These are phyloP conservation scores for Pichia scutulata DNA, from an alignment of 805 yeast genomes.

Conservation along the genomic window DNA sequence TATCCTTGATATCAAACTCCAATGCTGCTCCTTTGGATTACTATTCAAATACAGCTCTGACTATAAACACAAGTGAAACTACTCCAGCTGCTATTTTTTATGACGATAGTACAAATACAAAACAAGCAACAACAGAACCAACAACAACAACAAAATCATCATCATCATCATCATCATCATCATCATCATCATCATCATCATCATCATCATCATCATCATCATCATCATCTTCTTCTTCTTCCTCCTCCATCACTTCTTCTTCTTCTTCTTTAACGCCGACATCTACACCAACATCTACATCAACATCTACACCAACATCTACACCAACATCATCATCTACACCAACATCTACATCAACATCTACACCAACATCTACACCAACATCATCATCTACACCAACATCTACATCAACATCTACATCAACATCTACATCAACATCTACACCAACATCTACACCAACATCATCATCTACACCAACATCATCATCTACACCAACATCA, in stretches of 20 bases:
- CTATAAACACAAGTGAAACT: neutral
- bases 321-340: neutral
- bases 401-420: too few relatives aligned
- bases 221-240: neutral
- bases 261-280: neutral
- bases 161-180: neutral
- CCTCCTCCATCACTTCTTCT: neutral
- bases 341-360: too few relatives aligned
- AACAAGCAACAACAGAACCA: neutral
- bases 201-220: neutral
- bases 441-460: neutral
- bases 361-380: too few relatives aligned
- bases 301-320: neutral
- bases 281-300: conserved; percentile 2
- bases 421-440: neutral
- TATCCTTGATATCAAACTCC: neutral
- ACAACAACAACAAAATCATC: neutral
- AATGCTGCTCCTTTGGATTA: neutral
- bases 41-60: neutral
- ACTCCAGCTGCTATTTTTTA: neutral
- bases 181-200: neutral
- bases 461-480: neutral
- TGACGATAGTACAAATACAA: too few relatives aligned
- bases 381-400: neutral
- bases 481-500: too few relatives aligned